Percentiles rank a stretch among this genome's conserved stretches.
These are phyloP conservation scores for Clathrus columnatus DNA, from an alignment of 768 basidiomycete species.

Conservation along the genomic window DNA sequence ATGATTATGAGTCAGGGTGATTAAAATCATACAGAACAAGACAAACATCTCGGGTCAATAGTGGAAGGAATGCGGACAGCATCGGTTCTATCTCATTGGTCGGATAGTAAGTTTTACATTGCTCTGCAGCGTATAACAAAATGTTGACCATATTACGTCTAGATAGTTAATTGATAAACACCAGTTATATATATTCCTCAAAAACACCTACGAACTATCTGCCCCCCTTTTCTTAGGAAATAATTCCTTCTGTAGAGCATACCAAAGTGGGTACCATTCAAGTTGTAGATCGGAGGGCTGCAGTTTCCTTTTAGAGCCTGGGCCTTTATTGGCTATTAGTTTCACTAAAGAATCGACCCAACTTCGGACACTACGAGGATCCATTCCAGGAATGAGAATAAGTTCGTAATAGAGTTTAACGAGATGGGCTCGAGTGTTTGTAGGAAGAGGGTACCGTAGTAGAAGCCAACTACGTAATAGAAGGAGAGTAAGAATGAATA, in stretches of 20 bases:
- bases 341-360: slow-evolving; percentile 77
- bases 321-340: slow-evolving; percentile 51
- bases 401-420: slow-evolving; percentile 72
- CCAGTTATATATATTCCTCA: slow-evolving; percentile 4
- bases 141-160: slow-evolving; percentile 65
- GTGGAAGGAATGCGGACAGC: slow-evolving; percentile 62
- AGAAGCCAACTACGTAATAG: slow-evolving; percentile 54
- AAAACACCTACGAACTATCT: slow-evolving; percentile 44
- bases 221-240: slow-evolving; percentile 60
- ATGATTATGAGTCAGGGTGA: neutral
- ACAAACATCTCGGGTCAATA: slow-evolving; percentile 62
- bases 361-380: slow-evolving; percentile 57
- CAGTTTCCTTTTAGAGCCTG: slow-evolving; percentile 56
- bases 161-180: slow-evolving; percentile 1
- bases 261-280: slow-evolving; percentile 73
- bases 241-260: slow-evolving; percentile 59
- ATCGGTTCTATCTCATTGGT: slow-evolving; percentile 57
- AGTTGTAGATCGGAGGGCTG: slow-evolving; percentile 59
- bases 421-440: slow-evolving; percentile 59
- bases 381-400: slow-evolving; percentile 67
- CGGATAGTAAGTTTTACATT: slow-evolving; percentile 62
- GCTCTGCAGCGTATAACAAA: slow-evolving; percentile 63
- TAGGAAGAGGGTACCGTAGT: slow-evolving; percentile 72
- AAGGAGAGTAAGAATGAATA: neutral
- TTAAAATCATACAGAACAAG: neutral